A percentile compares a stretch with the other conserved stretches of the same genome.
Evolutionary conservation across 495 filamentous ascomycete species (phyloP).

Genomic region (Talaromyces thailandensis): DNA sequence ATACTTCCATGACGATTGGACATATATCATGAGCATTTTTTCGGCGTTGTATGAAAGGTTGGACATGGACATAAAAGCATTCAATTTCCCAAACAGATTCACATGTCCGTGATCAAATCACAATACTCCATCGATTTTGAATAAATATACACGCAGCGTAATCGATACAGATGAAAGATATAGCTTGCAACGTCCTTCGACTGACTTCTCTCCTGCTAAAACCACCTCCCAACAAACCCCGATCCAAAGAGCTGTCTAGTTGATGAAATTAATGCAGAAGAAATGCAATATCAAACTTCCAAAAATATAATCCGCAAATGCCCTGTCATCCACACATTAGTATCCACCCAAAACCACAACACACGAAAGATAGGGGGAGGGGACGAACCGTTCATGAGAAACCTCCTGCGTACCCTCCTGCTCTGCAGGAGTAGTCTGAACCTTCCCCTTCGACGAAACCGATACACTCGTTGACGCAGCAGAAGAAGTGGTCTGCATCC

Average conservation of each 20-base stretch:
- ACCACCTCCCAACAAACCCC: neutral
- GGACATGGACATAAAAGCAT: neutral
- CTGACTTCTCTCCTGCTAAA: neutral
- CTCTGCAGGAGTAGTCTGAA: conserved; percentile 18
- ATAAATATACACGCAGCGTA: neutral
- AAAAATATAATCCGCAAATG: conserved; percentile 94
- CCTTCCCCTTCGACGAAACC: conserved; percentile 19
- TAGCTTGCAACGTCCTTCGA: neutral
- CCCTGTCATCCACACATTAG: conserved; percentile 38
- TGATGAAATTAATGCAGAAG: conserved; percentile 99
- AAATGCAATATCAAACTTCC: conserved; percentile 94
- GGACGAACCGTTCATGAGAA: conserved; percentile 41
- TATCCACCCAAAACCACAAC: neutral
- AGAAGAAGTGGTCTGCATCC: conserved; percentile 65
- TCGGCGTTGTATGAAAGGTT: neutral
- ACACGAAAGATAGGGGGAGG: neutral
- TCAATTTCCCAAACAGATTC: neutral
- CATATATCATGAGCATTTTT: neutral
- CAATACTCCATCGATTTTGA: neutral
- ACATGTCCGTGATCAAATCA: neutral
- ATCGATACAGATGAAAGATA: neutral
- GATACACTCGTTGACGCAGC: neutral
- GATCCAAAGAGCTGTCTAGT: conserved; percentile 39
- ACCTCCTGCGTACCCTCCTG: conserved; percentile 21
- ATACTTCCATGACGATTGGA: neutral